Conservation (phyloP, 176 grass and related monocot species). For the Thalia dealbata region DNA sequence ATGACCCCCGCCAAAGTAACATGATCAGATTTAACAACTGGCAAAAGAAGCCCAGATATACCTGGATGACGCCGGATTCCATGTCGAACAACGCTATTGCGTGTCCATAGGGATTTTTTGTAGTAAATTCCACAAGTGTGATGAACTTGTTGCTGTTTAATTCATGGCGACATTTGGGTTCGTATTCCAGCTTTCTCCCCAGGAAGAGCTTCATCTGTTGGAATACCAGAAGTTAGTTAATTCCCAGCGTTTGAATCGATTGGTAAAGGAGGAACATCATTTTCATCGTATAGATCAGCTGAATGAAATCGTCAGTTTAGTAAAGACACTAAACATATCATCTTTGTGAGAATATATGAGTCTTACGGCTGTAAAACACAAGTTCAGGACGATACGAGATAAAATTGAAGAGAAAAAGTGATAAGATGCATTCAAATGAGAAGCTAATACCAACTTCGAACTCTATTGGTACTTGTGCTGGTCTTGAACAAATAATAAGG, state of each 20-base stretch:
- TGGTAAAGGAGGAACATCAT: no score
- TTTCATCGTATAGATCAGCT: background rate
- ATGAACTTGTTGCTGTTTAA: constrained; percentile 31
- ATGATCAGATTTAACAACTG: background rate
- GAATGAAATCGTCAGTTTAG: no score
- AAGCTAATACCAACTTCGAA: no score
- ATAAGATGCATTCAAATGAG: background rate
- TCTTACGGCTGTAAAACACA: no score
- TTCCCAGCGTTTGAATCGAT: background rate
- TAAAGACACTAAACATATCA: no score
- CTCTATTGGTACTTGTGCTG: no score
- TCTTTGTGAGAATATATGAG: no score
- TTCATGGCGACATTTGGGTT: constrained; percentile 45
- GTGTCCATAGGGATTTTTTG: constrained; percentile 65
- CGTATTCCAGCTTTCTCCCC: constrained; percentile 57
- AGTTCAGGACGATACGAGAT: no score
- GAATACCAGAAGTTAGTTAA: constrained; percentile 10
- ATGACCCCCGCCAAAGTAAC: no score
- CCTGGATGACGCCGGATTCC: constrained; percentile 46
- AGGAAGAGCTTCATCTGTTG: constrained; percentile 68
- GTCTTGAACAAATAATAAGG: no score
- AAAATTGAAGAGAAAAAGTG: background rate
- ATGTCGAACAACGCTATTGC: constrained; percentile 53
- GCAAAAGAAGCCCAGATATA: constrained; percentile 16
- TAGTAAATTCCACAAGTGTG: constrained; percentile 57